Base-by-base conservation (phyloP, 2,329 filamentous ascomycete species). In the Fusarium agapanthi region DNA sequence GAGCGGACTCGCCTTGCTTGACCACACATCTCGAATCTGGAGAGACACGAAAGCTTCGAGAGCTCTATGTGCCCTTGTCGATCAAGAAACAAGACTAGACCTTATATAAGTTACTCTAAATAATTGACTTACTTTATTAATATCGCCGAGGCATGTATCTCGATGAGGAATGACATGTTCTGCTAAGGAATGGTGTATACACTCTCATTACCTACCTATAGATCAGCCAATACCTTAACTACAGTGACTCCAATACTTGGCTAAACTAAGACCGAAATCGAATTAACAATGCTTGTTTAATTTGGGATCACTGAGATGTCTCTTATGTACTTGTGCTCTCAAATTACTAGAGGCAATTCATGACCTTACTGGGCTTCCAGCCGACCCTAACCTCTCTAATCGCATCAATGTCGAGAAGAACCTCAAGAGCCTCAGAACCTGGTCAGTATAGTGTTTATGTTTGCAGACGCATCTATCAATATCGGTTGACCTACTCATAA, bases 401-500 rank as follows among this genome's bases (percentile, higher is more conserved):
- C 12, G 20, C 26, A 4, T 16, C 10, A 47, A 30, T 15, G 20
- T 16, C 20, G 20, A 47, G 14, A 12, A 47, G 14, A 47, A 15
- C 1, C 26, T 4, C 6, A 14, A 47, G 26, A 30, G 26, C 14
- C 45, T 30, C 10, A 16, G 6, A n/a, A n/a, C 22, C 14, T 30
- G 45, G 20, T 16, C 14, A 30, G 20, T 8, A 91, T 93, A 1
- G 14, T 57, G 1, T 55, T 64, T 3, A 0, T 91, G 93, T 66
- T 89, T 92, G 87, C 91, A 93, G 78, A 87, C 88, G 8, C 90
- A 91, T 1, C 83, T 90, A 93, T 93, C 75, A 88, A 91, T 68
- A 86, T 88, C 15, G 81, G 86, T 12, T 85, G 91, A 2, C 91
- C 91, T 0, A 81, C 87, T 35, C 93, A 92, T 74, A 81, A 93